Evolutionary conservation across 768 basidiomycete genomes (phyloP).

Genomic region (Lentinula edodes): DNA sequence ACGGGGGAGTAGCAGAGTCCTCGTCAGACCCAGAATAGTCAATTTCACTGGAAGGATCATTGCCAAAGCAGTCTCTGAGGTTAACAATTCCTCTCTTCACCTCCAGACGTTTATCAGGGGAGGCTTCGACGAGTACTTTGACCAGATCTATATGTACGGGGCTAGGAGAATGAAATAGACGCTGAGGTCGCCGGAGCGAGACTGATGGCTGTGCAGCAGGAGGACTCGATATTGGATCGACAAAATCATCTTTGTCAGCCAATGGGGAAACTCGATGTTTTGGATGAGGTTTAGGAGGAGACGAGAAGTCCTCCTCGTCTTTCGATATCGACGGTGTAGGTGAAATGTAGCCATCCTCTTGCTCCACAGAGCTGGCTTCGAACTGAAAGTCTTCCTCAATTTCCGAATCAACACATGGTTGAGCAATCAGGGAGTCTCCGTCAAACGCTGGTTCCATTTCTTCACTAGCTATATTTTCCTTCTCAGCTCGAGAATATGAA

Average conservation of each 20-base stretch:
- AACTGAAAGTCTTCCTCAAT: slow-evolving; percentile 38
- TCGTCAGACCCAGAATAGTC: slow-evolving; percentile 28
- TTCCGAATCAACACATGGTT: slow-evolving; percentile 29
- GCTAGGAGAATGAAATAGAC: slow-evolving; percentile 8
- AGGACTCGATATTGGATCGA: slow-evolving; percentile 51
- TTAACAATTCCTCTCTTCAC: slow-evolving; percentile 25
- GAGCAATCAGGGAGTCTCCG: slow-evolving; percentile 27
- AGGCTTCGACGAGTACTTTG: slow-evolving; percentile 12
- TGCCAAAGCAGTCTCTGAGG: slow-evolving; percentile 36
- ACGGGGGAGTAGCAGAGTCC: slow-evolving; percentile 25
- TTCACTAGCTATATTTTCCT: slow-evolving; percentile 11
- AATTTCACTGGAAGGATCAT: slow-evolving; percentile 40
- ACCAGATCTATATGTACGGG: slow-evolving; percentile 13
- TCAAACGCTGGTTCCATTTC: slow-evolving; percentile 9
- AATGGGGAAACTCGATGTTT: slow-evolving; percentile 7
- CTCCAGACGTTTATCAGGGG: slow-evolving; percentile 10
- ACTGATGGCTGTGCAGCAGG: not conserved
- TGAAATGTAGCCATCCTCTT: slow-evolving; percentile 84
- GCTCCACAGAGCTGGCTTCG: slow-evolving; percentile 44
- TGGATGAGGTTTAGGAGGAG: slow-evolving; percentile 35
- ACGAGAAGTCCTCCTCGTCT: slow-evolving; percentile 63
- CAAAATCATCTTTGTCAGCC: slow-evolving; percentile 30
- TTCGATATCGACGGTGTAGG: slow-evolving; percentile 51
- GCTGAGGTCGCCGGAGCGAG: slow-evolving; percentile 4
- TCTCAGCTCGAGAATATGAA: not conserved